Evolutionary conservation across 176 grass and related monocot species (phyloP), one percentile per base, ranked within the genome.

Genomic region (Tillandsia fasciculata): DNA sequence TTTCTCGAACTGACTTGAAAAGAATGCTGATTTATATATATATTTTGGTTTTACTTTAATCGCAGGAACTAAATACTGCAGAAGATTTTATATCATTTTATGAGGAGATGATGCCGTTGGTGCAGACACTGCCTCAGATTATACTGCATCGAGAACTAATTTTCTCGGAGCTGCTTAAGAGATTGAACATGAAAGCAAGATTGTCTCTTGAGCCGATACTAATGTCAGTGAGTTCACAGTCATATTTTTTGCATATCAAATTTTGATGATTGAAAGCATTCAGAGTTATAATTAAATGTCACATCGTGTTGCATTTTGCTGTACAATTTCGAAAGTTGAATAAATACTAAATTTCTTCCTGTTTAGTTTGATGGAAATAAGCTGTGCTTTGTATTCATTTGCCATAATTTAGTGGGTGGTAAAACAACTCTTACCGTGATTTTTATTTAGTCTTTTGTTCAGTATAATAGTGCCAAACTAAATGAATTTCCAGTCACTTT

Each of bases 61-160:
- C 72, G 1, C 73, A 96, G 93, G 93, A 96, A 70, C 64, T 96
- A 26, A 92, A 92, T 79, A 96, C 89, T 12, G 86, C 89, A 20
- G 93, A 87, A 23, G 88, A 87, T 48, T 96, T 96, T 73, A 92
- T 96, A 59, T 87, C 89, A 2, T 83, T 89, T 86, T 96, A 96
- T 24, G 83, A 90, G 10, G 78, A 91, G 79, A 85, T 87, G 76
- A 81, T 85, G 71, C 93, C 86, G 8, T 65, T 96, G 70, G 93
- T 90, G 14, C 93, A 96, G 73, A 96, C 93, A 27, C 58, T 96
- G 53, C 86, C 93, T n/a, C 93, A 96, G 79, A 86, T 96, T 67
- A 81, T 96, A 26, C 81, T 96, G 64, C 89, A 92, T 57, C 71
- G 79, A 51, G 93, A 92, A 73, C 87, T 78, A 26, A 76, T 96